These are phyloP conservation scores for Eragrostis curvula DNA, from an alignment of 176 grass and related monocot species.

Conservation along the genomic window DNA sequence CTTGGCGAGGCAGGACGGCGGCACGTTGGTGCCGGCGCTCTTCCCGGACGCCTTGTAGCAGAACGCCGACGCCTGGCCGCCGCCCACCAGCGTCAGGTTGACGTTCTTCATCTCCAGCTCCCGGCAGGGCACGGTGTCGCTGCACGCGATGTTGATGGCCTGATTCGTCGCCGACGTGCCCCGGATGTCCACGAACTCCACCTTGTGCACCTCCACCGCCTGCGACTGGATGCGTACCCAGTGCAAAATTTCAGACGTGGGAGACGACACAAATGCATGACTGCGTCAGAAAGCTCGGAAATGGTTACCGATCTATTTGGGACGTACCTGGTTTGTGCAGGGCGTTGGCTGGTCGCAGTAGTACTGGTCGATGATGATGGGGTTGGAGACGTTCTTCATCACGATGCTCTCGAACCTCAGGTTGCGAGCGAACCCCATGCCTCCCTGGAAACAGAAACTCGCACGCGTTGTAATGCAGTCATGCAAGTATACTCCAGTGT, in stretches of 20 bases:
- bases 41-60: conserved; percentile 66
- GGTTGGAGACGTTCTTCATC: conserved; percentile 84
- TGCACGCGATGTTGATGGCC: conserved; percentile 64
- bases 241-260: not conserved
- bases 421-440: conserved; percentile 58
- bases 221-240: conserved; percentile 36
- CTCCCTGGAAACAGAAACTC: conserved; percentile 48
- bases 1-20: conserved; percentile 58
- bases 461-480: not conserved
- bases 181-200: conserved; percentile 55
- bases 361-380: conserved; percentile 81
- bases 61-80: conserved; percentile 37
- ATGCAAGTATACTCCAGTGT: not conserved
- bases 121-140: conserved; percentile 63
- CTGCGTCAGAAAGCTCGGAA: not conserved
- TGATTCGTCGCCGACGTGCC: conserved; percentile 67
- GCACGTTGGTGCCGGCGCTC: conserved; percentile 44
- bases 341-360: conserved; percentile 67
- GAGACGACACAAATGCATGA: not conserved
- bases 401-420: conserved; percentile 68
- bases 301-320: no score
- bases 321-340: conserved; percentile 68
- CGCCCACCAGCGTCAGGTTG: conserved; percentile 53
- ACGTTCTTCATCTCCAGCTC: conserved; percentile 57
- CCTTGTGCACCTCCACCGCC: conserved; percentile 60